Evolutionary conservation across 345 rosid genomes (phyloP), one percentile per base, ranked within the genome.

Genomic region (Jatropha curcas): DNA sequence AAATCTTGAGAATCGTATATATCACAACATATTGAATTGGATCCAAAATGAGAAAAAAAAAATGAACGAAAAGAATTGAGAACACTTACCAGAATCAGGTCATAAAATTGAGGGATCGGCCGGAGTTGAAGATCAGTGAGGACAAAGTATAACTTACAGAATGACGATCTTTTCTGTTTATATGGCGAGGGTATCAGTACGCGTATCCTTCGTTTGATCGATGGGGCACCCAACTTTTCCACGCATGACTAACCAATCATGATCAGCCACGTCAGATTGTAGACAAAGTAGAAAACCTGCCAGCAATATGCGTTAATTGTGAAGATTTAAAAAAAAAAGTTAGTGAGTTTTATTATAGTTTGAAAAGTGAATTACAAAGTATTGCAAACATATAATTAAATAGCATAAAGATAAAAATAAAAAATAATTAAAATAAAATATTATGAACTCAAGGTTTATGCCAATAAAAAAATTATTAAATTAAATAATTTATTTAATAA

Each of bases 191-290:
- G 1, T 25, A 4, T 25, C 16, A 22, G 24, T 16, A 17, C 4
- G 33, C n/a, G 41, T 30, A 0, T 11, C 8, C 45, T 41, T 9
- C 2, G 45, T 41, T 41, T 9, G 45, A 41, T 41, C 45, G 8
- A 1, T 8, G 45, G 45, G 45, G 9, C n/a, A n/a, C n/a, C 20
- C n/a, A 1, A 57, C 52, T 1, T 6, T 19, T 69, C 75, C 76
- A 79, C 79, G 76, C 70, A 7, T 12, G 8, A 3, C 1, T 3
- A 2, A 0, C 76, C 79, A 75, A 67, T 75, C 19, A n/a, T 37
- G 0, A 33, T 56, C 22, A 0, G 65, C 67, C 82, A 79, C 62
- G 48, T 75, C 74, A 55, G 50, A 48, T 48, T 33, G 48, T 8
- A 24, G 9, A 24, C 71, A 13, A 45, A n/a, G 4, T 22, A 5